Conservation (phyloP, 495 filamentous ascomycete species). For the Penicillium crystallinum region DNA sequence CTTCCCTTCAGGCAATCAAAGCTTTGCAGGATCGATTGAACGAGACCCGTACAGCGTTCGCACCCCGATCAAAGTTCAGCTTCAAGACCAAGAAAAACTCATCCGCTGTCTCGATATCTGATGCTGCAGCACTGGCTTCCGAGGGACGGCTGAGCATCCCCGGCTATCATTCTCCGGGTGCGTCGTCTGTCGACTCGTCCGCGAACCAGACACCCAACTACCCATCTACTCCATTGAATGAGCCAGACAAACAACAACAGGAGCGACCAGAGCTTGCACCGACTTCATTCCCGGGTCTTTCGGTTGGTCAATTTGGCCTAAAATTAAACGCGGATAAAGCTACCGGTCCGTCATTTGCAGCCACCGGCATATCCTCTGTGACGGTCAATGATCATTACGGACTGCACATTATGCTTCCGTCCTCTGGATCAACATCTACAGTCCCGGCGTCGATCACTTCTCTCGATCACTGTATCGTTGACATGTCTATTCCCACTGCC, state of each 20-base stretch:
- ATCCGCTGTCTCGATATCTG: constrained; percentile 52
- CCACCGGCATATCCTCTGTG: constrained; percentile 47
- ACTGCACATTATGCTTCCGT: constrained; percentile 64
- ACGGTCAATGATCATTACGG: constrained; percentile 56
- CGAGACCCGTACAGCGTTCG: constrained; percentile 50
- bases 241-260: constrained; percentile 35
- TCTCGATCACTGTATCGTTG: constrained; percentile 68
- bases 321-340: constrained; percentile 14
- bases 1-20: constrained; percentile 54
- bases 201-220: constrained; percentile 49
- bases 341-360: constrained; percentile 16
- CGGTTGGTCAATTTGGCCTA: constrained; percentile 14
- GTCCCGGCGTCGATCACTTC: constrained; percentile 69
- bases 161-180: constrained; percentile 38
- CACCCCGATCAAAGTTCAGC: constrained; percentile 64
- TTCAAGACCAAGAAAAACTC: constrained; percentile 64
- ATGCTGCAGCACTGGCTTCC: constrained; percentile 49
- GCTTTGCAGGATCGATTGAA: constrained; percentile 60
- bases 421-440: constrained; percentile 58
- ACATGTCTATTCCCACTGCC: constrained; percentile 65
- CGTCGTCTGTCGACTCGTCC: constrained; percentile 48
- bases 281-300: constrained; percentile 29
- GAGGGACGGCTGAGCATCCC: constrained; percentile 40
- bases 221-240: constrained; percentile 46
- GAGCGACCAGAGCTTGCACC: constrained; percentile 34